Evolutionary conservation across 2,329 filamentous ascomycete genomes (phyloP), one percentile per base, ranked within the genome.

Genomic region (Akanthomyces dipterigenus): DNA sequence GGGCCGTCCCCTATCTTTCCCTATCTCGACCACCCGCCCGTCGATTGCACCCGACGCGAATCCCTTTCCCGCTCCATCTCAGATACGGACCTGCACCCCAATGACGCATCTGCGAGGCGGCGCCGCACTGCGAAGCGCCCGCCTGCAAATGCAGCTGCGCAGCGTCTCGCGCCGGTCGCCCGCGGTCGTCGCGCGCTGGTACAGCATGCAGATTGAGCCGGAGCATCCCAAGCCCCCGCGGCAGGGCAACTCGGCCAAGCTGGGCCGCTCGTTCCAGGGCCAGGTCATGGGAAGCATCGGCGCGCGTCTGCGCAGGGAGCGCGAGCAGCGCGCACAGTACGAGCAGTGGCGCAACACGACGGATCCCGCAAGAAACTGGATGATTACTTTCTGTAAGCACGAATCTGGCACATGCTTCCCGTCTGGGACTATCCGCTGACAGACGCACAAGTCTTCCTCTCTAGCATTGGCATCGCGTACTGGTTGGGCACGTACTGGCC

Each of bases 251-350:
- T 75, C 77, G 65, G 65, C 71, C 65, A 76, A 69, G 67, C 68
- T 71, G 28, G 76, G 73, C 18, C 66, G 77, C 51, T 72, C 76
- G 3, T 87, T 86, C 68, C 79, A 82, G 67, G 82, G 82, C 22
- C 84, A 86, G 72, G 78, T 87, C 67, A 82, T 84, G 68, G 80
- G 83, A 65, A 85, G 82, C 64, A 83, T 85, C 55, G 77, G 77
- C 55, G 76, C 79, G 60, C 79, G 84, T 63, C 74, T 86, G 64
- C 75, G 77, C 65, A 74, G 80, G n/a, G 83, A 87, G 70, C 75
- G 76, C 55, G 77, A 78, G 62, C 81, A 85, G 70, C 75, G 80
- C 26, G 79, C 78, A 67, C 77, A 80, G 64, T 83, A 81, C 38
- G 74, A 76, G 67, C 65, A 71, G 59, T 76, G 74, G 74, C 71